These are phyloP conservation scores for Calocybe cyanea DNA, from an alignment of 768 basidiomycete species.

Conservation along the genomic window DNA sequence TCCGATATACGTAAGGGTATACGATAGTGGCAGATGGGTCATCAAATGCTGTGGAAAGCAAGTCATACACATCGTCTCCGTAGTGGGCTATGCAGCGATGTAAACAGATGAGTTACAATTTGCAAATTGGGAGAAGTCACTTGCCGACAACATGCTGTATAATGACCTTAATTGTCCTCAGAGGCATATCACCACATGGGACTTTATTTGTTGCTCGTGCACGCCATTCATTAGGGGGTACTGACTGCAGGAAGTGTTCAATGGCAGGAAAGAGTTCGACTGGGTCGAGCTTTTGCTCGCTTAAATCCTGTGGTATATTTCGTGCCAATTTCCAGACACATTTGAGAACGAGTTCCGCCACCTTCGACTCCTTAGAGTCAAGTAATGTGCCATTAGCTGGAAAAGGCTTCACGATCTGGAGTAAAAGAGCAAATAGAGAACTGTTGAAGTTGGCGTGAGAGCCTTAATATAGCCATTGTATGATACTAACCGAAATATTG, in stretches of 20 bases:
- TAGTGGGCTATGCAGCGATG: constrained; percentile 56
- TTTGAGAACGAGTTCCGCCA: constrained; percentile 90
- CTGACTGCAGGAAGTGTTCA: constrained; percentile 89
- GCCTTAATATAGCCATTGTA: neutral
- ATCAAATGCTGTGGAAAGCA: constrained; percentile 87
- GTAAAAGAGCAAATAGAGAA: constrained; percentile 74
- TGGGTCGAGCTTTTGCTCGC: constrained; percentile 75
- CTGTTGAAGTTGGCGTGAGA: constrained; percentile 29
- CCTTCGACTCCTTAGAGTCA: constrained; percentile 80
- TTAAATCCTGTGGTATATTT: constrained; percentile 89
- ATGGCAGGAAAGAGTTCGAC: constrained; percentile 88
- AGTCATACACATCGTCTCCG: constrained; percentile 86
- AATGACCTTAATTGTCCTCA: constrained; percentile 96
- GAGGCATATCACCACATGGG: constrained; percentile 96
- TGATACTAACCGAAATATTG: constrained; percentile 75
- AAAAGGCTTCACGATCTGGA: constrained; percentile 83
- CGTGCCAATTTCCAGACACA: constrained; percentile 98
- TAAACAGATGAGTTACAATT: constrained; percentile 1
- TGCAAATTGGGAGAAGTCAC: constrained; percentile 27
- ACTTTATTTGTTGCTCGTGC: constrained; percentile 86
- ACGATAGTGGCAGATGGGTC: constrained; percentile 97
- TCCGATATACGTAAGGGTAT: constrained; percentile 92
- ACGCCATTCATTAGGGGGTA: constrained; percentile 96
- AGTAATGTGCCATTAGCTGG: constrained; percentile 65
- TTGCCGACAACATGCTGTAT: constrained; percentile 94